Evolutionary conservation across 768 basidiomycete species (phyloP).

Genomic region (Boletus barrowsii): DNA sequence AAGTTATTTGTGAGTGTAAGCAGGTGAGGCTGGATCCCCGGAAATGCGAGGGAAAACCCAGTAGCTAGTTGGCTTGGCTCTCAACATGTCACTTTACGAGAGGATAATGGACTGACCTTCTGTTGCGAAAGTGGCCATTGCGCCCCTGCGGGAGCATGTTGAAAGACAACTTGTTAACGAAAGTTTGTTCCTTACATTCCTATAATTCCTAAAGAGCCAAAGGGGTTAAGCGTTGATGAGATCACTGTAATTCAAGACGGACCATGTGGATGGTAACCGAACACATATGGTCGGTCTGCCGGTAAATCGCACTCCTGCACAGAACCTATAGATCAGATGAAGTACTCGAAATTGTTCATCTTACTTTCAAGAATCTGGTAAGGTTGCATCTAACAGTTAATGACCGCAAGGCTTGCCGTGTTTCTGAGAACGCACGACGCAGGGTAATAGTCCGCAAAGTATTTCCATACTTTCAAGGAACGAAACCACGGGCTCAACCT

Average conservation of each 20-base stretch:
- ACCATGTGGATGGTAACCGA: conserved; percentile 99
- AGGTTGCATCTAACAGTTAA: not conserved
- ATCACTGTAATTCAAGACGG: conserved; percentile 17
- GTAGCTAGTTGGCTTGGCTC: conserved; percentile 53
- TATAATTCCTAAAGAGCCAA: conserved; percentile 70
- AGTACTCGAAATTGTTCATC: not conserved
- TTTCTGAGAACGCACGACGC: conserved; percentile 63
- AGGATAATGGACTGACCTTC: conserved; percentile 56
- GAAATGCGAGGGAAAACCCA: conserved; percentile 85
- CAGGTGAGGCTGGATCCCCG: conserved; percentile 90
- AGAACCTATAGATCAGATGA: not conserved
- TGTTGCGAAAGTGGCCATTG: conserved; percentile 92
- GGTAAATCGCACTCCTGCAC: conserved; percentile 80
- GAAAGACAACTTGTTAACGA: not conserved
- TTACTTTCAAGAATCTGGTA: conserved; percentile 34
- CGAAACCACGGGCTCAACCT: conserved; percentile 75
- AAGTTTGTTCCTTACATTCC: conserved; percentile 69
- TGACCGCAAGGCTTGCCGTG: not conserved
- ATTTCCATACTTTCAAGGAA: conserved; percentile 69
- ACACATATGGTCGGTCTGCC: conserved; percentile 89
- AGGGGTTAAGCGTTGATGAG: conserved; percentile 1
- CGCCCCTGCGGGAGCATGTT: conserved; percentile 57
- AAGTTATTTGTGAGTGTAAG: conserved; percentile 91
- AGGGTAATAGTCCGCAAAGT: conserved; percentile 91
- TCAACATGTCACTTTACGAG: not conserved